Conservation (phyloP, 257 asterid genomes). For the Solanum chiquidenum region DNA sequence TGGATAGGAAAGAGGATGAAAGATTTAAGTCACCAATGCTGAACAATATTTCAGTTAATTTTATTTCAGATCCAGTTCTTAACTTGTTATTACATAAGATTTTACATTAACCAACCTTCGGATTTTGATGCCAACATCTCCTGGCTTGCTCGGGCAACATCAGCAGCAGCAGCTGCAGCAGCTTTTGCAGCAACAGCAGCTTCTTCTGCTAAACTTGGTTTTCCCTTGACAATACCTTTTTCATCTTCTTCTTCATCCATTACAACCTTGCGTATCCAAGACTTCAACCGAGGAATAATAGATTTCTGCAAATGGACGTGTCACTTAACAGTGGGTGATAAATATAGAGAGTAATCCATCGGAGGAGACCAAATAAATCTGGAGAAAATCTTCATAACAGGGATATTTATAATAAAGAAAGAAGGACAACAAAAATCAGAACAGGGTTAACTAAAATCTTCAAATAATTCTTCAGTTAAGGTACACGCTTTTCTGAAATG, state of each 20-base stretch:
- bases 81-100: neutral
- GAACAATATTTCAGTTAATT: neutral
- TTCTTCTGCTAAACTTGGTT: constrained; percentile 71
- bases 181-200: constrained; percentile 87
- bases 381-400: neutral
- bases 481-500: neutral
- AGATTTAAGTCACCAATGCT: neutral
- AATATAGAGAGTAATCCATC: neutral
- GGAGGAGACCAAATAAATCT: neutral
- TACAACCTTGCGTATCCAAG: constrained; percentile 85
- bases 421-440: neutral
- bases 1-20: neutral
- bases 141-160: constrained; percentile 91
- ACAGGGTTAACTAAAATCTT: neutral
- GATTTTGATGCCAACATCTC: constrained; percentile 58
- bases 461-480: neutral
- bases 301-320: constrained; percentile 43
- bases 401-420: neutral
- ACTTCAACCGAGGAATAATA: constrained; percentile 70
- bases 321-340: constrained; percentile 2
- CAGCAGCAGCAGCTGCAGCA: constrained; percentile 90
- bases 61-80: neutral
- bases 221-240: constrained; percentile 27
- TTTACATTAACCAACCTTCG: constrained; percentile 44
- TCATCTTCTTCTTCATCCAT: constrained; percentile 60